These are phyloP conservation scores for Hanseniaspora vineae DNA, from an alignment of 805 yeast species.

Conservation along the genomic window DNA sequence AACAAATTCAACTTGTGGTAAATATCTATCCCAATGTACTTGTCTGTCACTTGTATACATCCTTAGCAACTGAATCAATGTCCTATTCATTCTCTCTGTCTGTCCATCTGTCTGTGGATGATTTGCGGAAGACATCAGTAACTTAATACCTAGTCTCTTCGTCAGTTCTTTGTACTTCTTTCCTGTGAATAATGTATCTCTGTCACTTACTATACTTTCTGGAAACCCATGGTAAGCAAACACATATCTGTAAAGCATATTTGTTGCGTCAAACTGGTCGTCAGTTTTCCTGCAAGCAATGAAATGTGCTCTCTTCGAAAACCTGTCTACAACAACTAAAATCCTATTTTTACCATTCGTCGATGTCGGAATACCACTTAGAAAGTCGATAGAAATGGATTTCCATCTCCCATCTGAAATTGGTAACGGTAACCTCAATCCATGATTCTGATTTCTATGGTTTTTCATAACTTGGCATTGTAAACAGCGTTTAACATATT, in stretches of 20 bases:
- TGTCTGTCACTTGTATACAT: neutral
- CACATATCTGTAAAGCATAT: conserved; percentile 6
- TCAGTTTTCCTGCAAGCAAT: conserved; percentile 5
- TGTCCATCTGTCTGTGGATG: conserved; percentile 7
- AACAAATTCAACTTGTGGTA: conserved; percentile 5
- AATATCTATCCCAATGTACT: conserved; percentile 1
- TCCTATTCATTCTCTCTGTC: conserved; percentile 2
- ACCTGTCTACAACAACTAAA: conserved; percentile 10
- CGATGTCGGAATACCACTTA: conserved; percentile 8
- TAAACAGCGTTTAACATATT: conserved; percentile 2
- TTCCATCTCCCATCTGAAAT: conserved; percentile 11
- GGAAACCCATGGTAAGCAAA: conserved; percentile 11
- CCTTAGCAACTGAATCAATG: neutral
- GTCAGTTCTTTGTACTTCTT: conserved; percentile 1
- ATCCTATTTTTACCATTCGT: conserved; percentile 4
- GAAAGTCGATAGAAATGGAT: conserved; percentile 11
- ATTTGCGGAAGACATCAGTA: conserved; percentile 1
- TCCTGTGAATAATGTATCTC: conserved; percentile 1
- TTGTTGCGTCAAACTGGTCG: conserved; percentile 7
- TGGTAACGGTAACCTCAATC: conserved; percentile 3
- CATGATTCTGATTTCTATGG: conserved; percentile 6
- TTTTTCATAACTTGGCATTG: conserved; percentile 6
- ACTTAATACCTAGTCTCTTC: conserved; percentile 2
- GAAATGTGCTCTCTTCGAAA: conserved; percentile 10
- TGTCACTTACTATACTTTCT: conserved; percentile 2